Conservation (phyloP, 1,284 basidiomycete genomes). For the Porodaedalea pini region DNA sequence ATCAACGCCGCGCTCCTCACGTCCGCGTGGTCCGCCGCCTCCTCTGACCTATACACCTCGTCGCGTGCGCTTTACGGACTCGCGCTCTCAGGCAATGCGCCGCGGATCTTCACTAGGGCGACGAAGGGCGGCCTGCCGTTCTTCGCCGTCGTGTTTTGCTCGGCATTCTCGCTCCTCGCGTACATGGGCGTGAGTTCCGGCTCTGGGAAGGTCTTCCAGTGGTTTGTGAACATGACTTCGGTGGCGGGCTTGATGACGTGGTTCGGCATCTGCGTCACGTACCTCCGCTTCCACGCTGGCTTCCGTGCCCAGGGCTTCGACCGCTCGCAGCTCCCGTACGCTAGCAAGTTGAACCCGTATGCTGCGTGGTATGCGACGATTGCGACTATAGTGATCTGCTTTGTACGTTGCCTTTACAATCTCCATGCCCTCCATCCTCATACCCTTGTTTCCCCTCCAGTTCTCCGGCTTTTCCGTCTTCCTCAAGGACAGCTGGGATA, state of each 20-base stretch:
- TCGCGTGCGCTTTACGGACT: slow-evolving; percentile 82
- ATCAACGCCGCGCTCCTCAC: slow-evolving; percentile 86
- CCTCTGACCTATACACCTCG: slow-evolving; percentile 78
- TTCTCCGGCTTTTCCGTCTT: slow-evolving; percentile 78
- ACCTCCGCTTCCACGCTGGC: slow-evolving; percentile 45
- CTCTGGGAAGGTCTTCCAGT: slow-evolving; percentile 69
- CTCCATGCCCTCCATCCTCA: not conserved
- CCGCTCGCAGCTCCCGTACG: slow-evolving; percentile 39
- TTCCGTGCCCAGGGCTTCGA: slow-evolving; percentile 41
- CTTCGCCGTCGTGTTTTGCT: slow-evolving; percentile 62
- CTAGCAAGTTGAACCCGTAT: slow-evolving; percentile 33
- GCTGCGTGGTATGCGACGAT: slow-evolving; percentile 48
- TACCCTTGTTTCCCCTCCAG: slow-evolving; percentile 33
- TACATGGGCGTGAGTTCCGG: slow-evolving; percentile 65
- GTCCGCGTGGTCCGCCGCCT: slow-evolving; percentile 85
- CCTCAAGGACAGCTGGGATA: slow-evolving; percentile 59
- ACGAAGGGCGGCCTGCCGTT: slow-evolving; percentile 74
- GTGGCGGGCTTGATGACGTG: slow-evolving; percentile 72
- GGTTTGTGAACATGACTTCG: slow-evolving; percentile 75
- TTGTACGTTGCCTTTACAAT: slow-evolving; percentile 46
- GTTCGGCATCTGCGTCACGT: slow-evolving; percentile 55
- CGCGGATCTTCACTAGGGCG: slow-evolving; percentile 66
- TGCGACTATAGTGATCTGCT: slow-evolving; percentile 56
- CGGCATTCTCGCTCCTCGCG: slow-evolving; percentile 68
- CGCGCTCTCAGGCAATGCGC: slow-evolving; percentile 72